Base-by-base conservation (phyloP, 2,329 filamentous ascomycete species). In the Rutstroemia sydowiana region DNA sequence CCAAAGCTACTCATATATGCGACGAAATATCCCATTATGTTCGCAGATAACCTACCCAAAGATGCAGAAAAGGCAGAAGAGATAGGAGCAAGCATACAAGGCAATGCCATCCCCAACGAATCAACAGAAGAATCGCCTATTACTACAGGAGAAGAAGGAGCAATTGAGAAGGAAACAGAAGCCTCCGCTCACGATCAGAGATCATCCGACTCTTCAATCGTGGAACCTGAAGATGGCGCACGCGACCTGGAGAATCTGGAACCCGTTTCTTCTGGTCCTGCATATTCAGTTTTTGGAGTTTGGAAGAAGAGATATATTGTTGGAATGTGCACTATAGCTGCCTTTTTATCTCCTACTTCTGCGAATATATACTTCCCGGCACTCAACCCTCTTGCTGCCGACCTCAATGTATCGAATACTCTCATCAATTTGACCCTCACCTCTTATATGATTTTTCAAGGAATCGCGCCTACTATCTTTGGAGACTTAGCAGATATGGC, bases 381-480 rank as follows among this genome's bases (percentile, higher is more conserved):
- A n/a, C 52, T 66, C 30, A 63, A 63, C 34, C 59, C 63, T 14
- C 66, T 75, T 10, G 41, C 59, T 28, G 36, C 32, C 8, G 55
- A 65, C 30, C 58, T 66, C 11, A 48, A 57, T 46, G 60, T 65
- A n/a, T 65, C 63, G 6, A 57, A 59, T 8, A 63, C 60, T 20
- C 54, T 62, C 18, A 65, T 66, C 48, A 66, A 65, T 47, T 46
- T 66, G 20, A 65, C 63, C 30, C 55, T 66, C 10, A 66, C 64
- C 6, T 60, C 59, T 18, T 66, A 63, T 39, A 62, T 65, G 64
- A 73, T 84, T 45, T 75, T 84, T 32, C 81, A 83, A 67, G 81
- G 76, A 18, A 65, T 84, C 11, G 73, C 75, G 1, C 81, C 81
- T 28, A 77, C 75, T 55, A 72, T 83, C 47, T 70, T 81, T 44